Conservation (phyloP, 176 grass and related monocot genomes). For the Triticum aestivum region DNA sequence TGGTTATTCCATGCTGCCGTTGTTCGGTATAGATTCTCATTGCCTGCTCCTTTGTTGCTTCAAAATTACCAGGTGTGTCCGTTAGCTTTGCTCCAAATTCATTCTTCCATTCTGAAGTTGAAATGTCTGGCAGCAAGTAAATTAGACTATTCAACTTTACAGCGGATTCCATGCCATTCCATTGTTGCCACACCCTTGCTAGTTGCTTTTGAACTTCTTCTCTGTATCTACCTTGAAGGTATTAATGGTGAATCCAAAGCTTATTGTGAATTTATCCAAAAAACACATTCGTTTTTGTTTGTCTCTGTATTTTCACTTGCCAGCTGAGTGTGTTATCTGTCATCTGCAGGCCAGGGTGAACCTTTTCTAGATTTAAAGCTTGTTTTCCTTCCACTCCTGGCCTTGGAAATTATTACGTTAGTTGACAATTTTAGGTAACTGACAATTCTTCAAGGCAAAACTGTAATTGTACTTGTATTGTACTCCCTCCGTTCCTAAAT, state of each 20-base stretch:
- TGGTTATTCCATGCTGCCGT: slow-evolving; percentile 65
- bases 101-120: slow-evolving; percentile 17
- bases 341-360: slow-evolving; percentile 40
- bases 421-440: slow-evolving; percentile 69
- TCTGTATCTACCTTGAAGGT: slow-evolving; percentile 62
- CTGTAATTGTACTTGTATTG: not conserved
- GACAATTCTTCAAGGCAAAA: not conserved
- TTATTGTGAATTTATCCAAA: slow-evolving; percentile 11
- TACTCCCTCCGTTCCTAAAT: no score
- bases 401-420: slow-evolving; percentile 62
- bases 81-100: slow-evolving; percentile 14
- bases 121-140: slow-evolving; percentile 11
- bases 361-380: slow-evolving; percentile 62
- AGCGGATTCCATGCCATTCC: slow-evolving; percentile 65
- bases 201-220: slow-evolving; percentile 76
- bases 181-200: slow-evolving; percentile 62
- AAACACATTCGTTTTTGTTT: not conserved
- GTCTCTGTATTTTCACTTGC: slow-evolving; percentile 23
- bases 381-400: slow-evolving; percentile 73
- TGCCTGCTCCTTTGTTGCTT: slow-evolving; percentile 51
- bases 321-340: slow-evolving; percentile 12
- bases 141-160: slow-evolving; percentile 8
- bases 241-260: slow-evolving; percentile 33
- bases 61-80: slow-evolving; percentile 44
- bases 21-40: slow-evolving; percentile 55